Evolutionary conservation across 2,329 filamentous ascomycete genomes (phyloP).

Genomic region (Cytospora piceicola): DNA sequence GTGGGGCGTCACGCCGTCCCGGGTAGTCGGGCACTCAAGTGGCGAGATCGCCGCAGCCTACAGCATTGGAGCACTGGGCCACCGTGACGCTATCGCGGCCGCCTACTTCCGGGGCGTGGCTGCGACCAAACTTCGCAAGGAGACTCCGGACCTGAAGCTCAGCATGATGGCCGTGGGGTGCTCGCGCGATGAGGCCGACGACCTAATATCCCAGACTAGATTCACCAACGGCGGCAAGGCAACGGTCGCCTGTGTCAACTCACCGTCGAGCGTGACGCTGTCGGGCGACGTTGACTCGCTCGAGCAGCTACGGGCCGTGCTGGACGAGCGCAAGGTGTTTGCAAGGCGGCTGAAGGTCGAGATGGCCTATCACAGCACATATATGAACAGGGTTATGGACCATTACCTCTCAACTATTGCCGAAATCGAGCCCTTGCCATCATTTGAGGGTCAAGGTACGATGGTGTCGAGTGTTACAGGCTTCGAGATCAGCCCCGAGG

Average conservation of each 20-base stretch:
- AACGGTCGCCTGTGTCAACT: slow-evolving; percentile 29
- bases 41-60: slow-evolving; percentile 32
- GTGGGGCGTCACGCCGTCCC: slow-evolving; percentile 28
- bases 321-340: slow-evolving; percentile 37
- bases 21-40: slow-evolving; percentile 39
- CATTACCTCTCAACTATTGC: slow-evolving; percentile 39
- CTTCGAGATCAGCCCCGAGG: slow-evolving; percentile 23
- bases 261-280: slow-evolving; percentile 41
- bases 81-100: slow-evolving; percentile 26
- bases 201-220: slow-evolving; percentile 14
- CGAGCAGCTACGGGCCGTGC: slow-evolving; percentile 32
- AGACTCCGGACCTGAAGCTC: slow-evolving; percentile 18
- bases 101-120: slow-evolving; percentile 28
- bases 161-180: slow-evolving; percentile 27
- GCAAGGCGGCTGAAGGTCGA: slow-evolving; percentile 32
- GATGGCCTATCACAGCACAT: slow-evolving; percentile 31
- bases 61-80: slow-evolving; percentile 25
- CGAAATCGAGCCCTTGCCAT: slow-evolving; percentile 33
- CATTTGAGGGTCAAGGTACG: slow-evolving; percentile 19
- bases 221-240: slow-evolving; percentile 17
- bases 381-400: slow-evolving; percentile 34
- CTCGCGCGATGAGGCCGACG: slow-evolving; percentile 23
- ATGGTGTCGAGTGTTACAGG: slow-evolving; percentile 27
- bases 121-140: slow-evolving; percentile 15
- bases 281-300: slow-evolving; percentile 40